A percentile compares a stretch with the other conserved stretches of the same genome.
Conservation (phyloP, 108 stramenopile species). For the Cyclotella kingstonii region DNA sequence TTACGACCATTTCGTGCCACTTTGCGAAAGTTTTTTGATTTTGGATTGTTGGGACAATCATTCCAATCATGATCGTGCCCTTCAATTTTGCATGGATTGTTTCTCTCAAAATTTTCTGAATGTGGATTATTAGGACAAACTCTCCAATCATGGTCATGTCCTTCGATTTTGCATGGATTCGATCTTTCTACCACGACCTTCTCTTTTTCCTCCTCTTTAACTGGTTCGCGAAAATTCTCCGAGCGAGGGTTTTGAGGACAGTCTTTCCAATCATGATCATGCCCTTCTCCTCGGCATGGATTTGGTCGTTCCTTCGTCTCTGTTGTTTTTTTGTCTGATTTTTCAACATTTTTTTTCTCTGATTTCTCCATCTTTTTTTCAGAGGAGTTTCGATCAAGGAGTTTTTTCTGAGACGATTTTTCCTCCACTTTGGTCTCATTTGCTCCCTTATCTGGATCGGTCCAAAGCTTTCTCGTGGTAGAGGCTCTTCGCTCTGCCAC, state of each 20-base stretch:
- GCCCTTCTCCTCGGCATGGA: constrained; percentile 29
- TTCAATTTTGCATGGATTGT: background rate
- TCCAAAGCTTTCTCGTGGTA: constrained; percentile 11
- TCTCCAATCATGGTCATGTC: constrained; percentile 34
- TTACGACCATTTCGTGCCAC: no score
- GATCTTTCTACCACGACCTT: constrained; percentile 3
- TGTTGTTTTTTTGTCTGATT: background rate
- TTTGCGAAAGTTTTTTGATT: no score
- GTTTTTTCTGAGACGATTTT: constrained; percentile 1
- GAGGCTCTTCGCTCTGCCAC: constrained; percentile 30
- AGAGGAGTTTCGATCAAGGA: background rate
- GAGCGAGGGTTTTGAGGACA: constrained; percentile 27
- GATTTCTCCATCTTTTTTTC: background rate
- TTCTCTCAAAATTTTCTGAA: constrained; percentile 18
- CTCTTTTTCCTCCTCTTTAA: constrained; percentile 10
- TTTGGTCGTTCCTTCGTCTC: constrained; percentile 17
- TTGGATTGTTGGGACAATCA: no score
- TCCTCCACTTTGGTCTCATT: constrained; percentile 1
- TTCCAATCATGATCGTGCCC: background rate
- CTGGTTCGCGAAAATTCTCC: constrained; percentile 6
- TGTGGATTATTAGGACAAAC: constrained; percentile 34
- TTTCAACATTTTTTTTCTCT: background rate
- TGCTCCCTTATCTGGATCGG: constrained; percentile 5
- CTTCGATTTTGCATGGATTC: constrained; percentile 28
- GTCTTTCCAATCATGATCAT: constrained; percentile 36